Evolutionary conservation across 192 early-diverging fungal genomes (phyloP), one percentile per base, ranked within the genome.

Genomic region (Entomortierella lignicola): DNA sequence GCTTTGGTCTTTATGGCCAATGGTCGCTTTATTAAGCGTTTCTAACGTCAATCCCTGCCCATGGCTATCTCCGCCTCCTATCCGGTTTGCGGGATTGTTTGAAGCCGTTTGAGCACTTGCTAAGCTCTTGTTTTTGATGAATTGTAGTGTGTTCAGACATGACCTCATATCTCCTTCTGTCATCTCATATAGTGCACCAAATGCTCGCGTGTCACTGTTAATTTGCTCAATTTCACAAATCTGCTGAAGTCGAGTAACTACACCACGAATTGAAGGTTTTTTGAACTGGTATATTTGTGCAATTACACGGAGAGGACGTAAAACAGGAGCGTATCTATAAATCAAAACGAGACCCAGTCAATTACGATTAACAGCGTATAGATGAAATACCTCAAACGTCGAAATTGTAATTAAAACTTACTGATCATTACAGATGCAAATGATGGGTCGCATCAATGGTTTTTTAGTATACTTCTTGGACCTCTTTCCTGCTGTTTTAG

Each of bases 361-460:
- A 17, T 8, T 63, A 12, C n/a, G 26, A 27, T 57, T 17, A 21
- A 53, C 5, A 41, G 25, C 11, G 34, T 10, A 7, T 37, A n/a
- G 15, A 50, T 8, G 17, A 50, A 3, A 50, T 4, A 50, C 5
- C 3, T n/a, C 21, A 10, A 54, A 5, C 4, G 52, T 25, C 18
- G 7, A 54, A 57, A 57, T 34, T 30, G 20, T 34, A 12, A 54
- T 23, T 18, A 6, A 54, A 3, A 85, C 81, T 48, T 88, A 93
- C 90, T 86, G 91, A 81, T 98, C 96, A 81, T 99, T 99, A 88
- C 98, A 99, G 63, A 99, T 97, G 79, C 97, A 99, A 41, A 99
- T 98, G 55, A 99, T 96, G 51, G 98, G 98, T 6, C 97, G 86
- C 55, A 93, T 81, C 23, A 97, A 84, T 8, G 89, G 89, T 6